Evolutionary conservation across 106 monocot species (phyloP).

Genomic region (Ottelia alismoides): DNA sequence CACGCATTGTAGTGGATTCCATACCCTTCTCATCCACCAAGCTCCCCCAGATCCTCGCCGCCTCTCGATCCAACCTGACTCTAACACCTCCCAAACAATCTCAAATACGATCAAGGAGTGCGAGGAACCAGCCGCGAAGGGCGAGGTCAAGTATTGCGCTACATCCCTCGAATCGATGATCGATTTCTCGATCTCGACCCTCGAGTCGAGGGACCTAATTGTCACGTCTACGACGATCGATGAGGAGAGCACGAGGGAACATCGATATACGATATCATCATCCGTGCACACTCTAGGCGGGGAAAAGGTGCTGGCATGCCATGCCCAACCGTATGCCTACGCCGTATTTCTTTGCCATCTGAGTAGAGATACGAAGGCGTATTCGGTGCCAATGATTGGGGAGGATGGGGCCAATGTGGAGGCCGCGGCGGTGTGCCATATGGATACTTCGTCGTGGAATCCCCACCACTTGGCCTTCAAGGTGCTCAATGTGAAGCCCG

Average conservation of each 20-base stretch:
- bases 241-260: too few species aligned
- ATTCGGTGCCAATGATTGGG: background rate
- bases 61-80: background rate
- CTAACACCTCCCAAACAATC: background rate
- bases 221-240: too few species aligned
- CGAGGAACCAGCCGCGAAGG: background rate
- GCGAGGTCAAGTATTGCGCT: background rate
- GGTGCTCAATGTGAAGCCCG: conserved; percentile 7
- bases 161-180: conserved; percentile 1
- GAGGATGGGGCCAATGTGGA: conserved; percentile 1
- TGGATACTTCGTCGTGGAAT: conserved; percentile 2
- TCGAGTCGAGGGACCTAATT: background rate
- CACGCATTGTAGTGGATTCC: background rate
- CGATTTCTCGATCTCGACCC: background rate
- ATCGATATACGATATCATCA: background rate
- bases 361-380: background rate
- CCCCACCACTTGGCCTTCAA: background rate
- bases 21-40: conserved; percentile 5
- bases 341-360: conserved; percentile 6
- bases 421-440: conserved; percentile 3
- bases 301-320: conserved; percentile 1
- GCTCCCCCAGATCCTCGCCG: background rate
- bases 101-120: background rate
- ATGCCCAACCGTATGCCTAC: background rate
- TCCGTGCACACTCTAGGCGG: background rate